Evolutionary conservation across 2,329 filamentous ascomycete species (phyloP), one percentile per base, ranked within the genome.

Genomic region (Corinectria fuckeliana): DNA sequence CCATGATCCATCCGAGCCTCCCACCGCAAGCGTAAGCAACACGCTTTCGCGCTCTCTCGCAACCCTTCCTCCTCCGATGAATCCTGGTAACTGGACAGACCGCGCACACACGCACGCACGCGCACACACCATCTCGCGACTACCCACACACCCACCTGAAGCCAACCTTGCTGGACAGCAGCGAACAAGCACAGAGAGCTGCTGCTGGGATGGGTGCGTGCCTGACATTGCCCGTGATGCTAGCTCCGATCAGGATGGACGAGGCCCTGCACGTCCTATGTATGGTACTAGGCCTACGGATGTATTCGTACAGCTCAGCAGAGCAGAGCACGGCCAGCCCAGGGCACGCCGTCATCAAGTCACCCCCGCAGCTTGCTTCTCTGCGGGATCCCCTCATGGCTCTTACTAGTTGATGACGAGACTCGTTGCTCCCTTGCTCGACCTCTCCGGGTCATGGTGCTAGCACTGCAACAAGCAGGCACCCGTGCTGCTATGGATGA

Each of bases 201-300:
- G 50, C 39, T 32, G 56, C 52, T 42, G 50, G 49, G 50, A 55
- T 67, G 62, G 59, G 58, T 58, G 62, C 51, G 67, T 69, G 58
- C 64, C 67, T 70, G 67, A 50, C 65, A 67, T 65, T 68, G 52
- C 58, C 58, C 55, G 50, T 66, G 60, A 67, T 69, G 57, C 60
- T 69, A 67, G 65, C 63, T 64, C 57, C 65, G 65, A 69, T 69
- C 63, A 56, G 64, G 42, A 60, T 60, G 60, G 57, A 50, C 57
- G 61, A 58, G 62, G 50, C 63, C 60, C 47, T 50, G 57, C 57
- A 58, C n/a, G n/a, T n/a, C n/a, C n/a, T n/a, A n/a, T n/a, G n/a
- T n/a, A n/a, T n/a, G n/a, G n/a, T n/a, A n/a, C n/a, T n/a, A n/a
- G n/a, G n/a, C n/a, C n/a, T n/a, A n/a, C n/a, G n/a, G n/a, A n/a